Evolutionary conservation across 2,329 filamentous ascomycete genomes (phyloP).

Genomic region (Akanthomyces dipterigenus): DNA sequence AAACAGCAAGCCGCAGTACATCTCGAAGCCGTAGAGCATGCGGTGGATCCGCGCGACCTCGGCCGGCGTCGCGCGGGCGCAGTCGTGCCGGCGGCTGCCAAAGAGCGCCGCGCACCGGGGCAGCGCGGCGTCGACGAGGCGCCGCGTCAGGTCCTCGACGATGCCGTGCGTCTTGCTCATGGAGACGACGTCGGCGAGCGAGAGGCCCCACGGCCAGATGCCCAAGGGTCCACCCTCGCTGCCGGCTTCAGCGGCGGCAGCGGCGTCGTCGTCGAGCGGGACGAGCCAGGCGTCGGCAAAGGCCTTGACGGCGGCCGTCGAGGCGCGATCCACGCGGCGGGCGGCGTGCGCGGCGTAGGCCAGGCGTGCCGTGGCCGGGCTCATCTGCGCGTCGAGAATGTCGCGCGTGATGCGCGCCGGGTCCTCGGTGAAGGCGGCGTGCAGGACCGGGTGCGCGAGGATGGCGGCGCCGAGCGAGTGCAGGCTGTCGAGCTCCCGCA

Average conservation of each 20-base stretch:
- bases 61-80: neutral
- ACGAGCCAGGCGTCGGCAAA: constrained; percentile 4
- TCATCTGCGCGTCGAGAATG: constrained; percentile 11
- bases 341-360: constrained; percentile 8
- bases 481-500: constrained; percentile 23
- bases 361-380: constrained; percentile 1
- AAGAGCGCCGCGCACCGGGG: neutral
- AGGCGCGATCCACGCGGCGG: constrained; percentile 1
- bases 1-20: constrained; percentile 3
- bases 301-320: neutral
- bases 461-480: constrained; percentile 4
- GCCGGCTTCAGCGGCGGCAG: neutral
- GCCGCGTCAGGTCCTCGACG: neutral
- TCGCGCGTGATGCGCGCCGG: constrained; percentile 8
- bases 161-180: constrained; percentile 6
- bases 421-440: constrained; percentile 8
- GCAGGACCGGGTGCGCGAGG: constrained; percentile 7
- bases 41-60: neutral
- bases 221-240: neutral
- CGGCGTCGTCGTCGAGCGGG: neutral
- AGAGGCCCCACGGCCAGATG: constrained; percentile 7
- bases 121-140: neutral
- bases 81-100: neutral
- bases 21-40: constrained; percentile 1
- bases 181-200: constrained; percentile 1